Base-by-base conservation (phyloP, 176 grass and related monocot species). In the Carex parvula region DNA sequence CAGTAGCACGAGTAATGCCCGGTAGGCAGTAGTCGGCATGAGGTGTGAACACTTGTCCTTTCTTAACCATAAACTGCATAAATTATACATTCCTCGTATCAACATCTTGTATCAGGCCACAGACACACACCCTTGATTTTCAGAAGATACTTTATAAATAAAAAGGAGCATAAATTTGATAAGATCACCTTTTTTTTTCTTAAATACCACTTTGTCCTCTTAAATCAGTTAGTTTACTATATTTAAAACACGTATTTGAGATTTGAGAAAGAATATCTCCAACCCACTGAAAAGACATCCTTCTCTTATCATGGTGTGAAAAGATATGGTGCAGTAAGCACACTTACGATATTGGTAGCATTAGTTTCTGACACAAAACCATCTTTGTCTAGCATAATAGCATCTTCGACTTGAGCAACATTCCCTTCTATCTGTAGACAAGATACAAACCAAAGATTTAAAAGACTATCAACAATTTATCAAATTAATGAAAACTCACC, bases 301-400 rank as follows among this genome's bases (percentile, higher is more conserved):
- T 74, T 24, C 20, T 53, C 12, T 53, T 53, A 75, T 74, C 20
- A 24, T 50, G 70, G 46, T 26, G n/a, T 29, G 70, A 75, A 11
- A 35, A 68, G 15, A 7, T 14, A 30, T 15, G 10, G 70, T 52
- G 29, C 14, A 53, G 46, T 26, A 75, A 75, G n/a, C 64, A 33
- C 33, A 41, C 88, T 92, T 89, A 97, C 94, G 84, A 97, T 88
- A 75, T 98, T 98, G 84, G 95, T 98, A 74, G 95, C 95, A 90
- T 98, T 98, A 82, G 95, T 98, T 93, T 98, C 95, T 86, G 95
- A 98, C 84, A 98, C 95, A 85, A 98, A 98, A 83, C 95, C 95
- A 91, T 98, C 95, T 86, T 98, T 89, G 87, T 98, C 95, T 86
- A 98, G 91, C 95, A 98, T 98, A 79, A 95, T 85, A 48, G 95